phyloP scores from a whole-genome alignment of 345 rosid species.

The Citropsis articulata region DNA sequence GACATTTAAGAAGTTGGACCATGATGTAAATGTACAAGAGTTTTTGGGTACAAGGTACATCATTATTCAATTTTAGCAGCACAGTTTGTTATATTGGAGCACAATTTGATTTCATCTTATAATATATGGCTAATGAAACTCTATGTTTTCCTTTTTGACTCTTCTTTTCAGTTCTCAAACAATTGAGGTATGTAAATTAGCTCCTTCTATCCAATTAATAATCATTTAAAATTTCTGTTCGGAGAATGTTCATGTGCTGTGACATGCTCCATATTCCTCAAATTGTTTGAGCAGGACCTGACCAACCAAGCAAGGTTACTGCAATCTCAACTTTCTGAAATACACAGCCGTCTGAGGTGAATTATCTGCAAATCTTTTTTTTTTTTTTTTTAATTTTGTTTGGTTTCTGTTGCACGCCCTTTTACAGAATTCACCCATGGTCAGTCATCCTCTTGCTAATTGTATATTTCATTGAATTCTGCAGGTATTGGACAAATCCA shows the following conservation, averaged over 20 bases:
- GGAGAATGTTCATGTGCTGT: conserved; percentile 5
- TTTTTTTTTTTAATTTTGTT: too few species aligned
- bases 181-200: conserved; percentile 48
- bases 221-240: conserved; percentile 5
- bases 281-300: conserved; percentile 39
- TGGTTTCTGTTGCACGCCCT: conserved; percentile 1
- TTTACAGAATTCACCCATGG: not conserved
- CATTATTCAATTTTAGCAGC: not conserved
- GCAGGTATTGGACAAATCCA: conserved; percentile 60
- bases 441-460: conserved; percentile 4
- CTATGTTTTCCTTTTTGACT: conserved; percentile 16
- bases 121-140: conserved; percentile 17
- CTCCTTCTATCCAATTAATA: not conserved
- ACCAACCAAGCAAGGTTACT: conserved; percentile 38
- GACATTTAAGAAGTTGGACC: conserved; percentile 81
- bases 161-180: conserved; percentile 55
- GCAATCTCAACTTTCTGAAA: conserved; percentile 50
- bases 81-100: not conserved
- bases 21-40: conserved; percentile 71
- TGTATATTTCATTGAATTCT: conserved; percentile 20
- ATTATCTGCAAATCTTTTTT: conserved; percentile 8
- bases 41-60: conserved; percentile 67
- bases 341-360: conserved; percentile 57
- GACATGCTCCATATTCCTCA: conserved; percentile 10
- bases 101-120: not conserved